Percentiles rank a stretch among this genome's conserved stretches.
These are phyloP conservation scores for Microcyclosporella mali DNA, from an alignment of 2,329 filamentous ascomycete genomes.

Conservation along the genomic window DNA sequence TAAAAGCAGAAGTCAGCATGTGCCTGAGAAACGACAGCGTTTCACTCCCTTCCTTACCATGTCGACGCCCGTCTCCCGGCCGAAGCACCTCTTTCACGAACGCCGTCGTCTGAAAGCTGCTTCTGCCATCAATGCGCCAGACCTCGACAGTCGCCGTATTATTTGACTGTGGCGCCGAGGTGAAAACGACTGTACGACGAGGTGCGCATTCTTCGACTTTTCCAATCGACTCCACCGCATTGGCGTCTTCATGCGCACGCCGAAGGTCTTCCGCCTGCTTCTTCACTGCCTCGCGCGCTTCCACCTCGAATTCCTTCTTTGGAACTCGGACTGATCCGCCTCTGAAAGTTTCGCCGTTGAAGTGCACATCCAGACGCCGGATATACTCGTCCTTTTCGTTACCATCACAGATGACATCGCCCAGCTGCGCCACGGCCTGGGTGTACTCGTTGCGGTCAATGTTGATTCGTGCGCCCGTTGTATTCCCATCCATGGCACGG, in stretches of 20 bases:
- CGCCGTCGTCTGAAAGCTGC: not conserved
- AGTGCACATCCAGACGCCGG: too few relatives aligned
- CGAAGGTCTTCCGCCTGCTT: too few relatives aligned
- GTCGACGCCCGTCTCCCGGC: not conserved
- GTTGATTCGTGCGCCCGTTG: too few relatives aligned
- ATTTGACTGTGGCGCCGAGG: not conserved
- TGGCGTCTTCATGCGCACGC: not conserved
- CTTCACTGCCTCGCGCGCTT: not conserved
- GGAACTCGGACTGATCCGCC: not conserved
- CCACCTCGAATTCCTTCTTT: not conserved
- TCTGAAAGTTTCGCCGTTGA: not conserved
- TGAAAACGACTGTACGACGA: not conserved
- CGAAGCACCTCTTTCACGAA: not conserved
- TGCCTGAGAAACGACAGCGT: not conserved
- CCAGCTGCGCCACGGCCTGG: too few relatives aligned
- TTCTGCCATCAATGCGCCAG: not conserved
- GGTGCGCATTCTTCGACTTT: not conserved
- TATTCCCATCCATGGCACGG: too few relatives aligned
- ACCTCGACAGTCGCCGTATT: not conserved
- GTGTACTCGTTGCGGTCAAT: too few relatives aligned
- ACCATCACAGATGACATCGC: too few relatives aligned
- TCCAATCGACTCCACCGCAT: not conserved
- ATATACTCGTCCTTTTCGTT: too few relatives aligned
- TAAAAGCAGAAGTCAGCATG: not conserved
- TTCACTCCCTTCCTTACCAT: not conserved